Evolutionary conservation across 2,329 filamentous ascomycete species (phyloP), one percentile per base, ranked within the genome.

Genomic region (Diplodia sapinea): DNA sequence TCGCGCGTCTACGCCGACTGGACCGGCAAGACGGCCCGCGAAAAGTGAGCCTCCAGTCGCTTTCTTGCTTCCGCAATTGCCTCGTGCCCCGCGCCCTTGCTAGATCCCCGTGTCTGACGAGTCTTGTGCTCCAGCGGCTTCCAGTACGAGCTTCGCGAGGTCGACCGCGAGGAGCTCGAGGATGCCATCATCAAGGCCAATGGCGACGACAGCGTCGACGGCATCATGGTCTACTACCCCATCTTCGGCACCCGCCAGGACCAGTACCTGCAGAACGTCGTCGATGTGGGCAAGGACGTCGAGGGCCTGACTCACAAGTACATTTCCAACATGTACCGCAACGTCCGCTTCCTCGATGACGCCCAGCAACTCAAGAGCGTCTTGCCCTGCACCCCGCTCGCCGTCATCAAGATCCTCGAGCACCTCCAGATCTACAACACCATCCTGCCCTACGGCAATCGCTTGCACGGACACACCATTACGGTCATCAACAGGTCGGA

Each of bases 321-420:
- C 82, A 91, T 98, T 76, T 94, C 94, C 87, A 99, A 99, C 86
- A 97, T 99, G 94, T 99, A 98, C 82, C 92, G 97, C 84, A 99
- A 99, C 82, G 88, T 96, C 74, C 92, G 95, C 71, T 98, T 94
- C 83, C 85, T 99, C 67, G 95, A 99, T 80, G 90, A 90, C 4
- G 80, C 85, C 52, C 91, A 93, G 79, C 85, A 83, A 68, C 91
- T 92, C 79, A 98, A 99, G 83, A 96, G 91, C 59, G 92, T 98
- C 72, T 83, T 99, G 64, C 95, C 95, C 5, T 99, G 95, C 84
- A 99, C 95, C 2, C 95, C 95, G 17, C 87, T 99, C 29, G 95
- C 95, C 31, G 91, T 97, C 69, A 92, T 98, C 83, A 99, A 99
- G 85, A 96, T 98, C 72, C 86, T 99, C 69, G 95, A 99, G 82